These are phyloP conservation scores for Hericium rajendrae DNA, from an alignment of 768 basidiomycete genomes.

Conservation along the genomic window DNA sequence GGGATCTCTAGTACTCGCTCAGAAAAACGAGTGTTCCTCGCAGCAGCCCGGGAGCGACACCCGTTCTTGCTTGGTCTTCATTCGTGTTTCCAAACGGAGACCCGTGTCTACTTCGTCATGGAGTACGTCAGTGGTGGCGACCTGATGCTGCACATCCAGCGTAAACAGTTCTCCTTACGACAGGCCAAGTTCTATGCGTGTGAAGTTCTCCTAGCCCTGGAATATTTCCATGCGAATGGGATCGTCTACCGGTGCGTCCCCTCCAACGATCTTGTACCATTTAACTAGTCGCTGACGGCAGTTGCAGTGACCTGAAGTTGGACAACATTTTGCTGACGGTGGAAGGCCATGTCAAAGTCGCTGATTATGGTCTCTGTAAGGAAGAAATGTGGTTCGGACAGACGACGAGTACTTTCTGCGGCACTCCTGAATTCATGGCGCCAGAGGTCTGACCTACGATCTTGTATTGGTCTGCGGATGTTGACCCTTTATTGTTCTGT, in stretches of 20 bases:
- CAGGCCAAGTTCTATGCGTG: slow-evolving; percentile 99
- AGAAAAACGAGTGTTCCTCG: slow-evolving; percentile 95
- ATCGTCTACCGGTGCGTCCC: slow-evolving; percentile 86
- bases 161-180: slow-evolving; percentile 96
- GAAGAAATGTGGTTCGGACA: slow-evolving; percentile 97
- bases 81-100: slow-evolving; percentile 99
- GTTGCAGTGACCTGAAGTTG: slow-evolving; percentile 81
- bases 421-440: slow-evolving; percentile 99
- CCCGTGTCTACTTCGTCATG: slow-evolving; percentile 99
- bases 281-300: background rate
- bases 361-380: slow-evolving; percentile 98
- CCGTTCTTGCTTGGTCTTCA: slow-evolving; percentile 95
- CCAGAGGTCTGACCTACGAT: slow-evolving; percentile 64
- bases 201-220: slow-evolving; percentile 89
- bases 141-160: slow-evolving; percentile 98
- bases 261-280: background rate
- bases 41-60: slow-evolving; percentile 94
- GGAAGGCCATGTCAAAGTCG: slow-evolving; percentile 97
- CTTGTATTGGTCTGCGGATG: background rate
- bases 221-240: slow-evolving; percentile 98
- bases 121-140: slow-evolving; percentile 99
- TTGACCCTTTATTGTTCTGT: slow-evolving; percentile 1
- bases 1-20: slow-evolving; percentile 72
- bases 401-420: slow-evolving; percentile 98
- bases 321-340: slow-evolving; percentile 96